These are phyloP conservation scores for Halophytophthora batemanensis DNA, from an alignment of 352 stramenopile genomes.

Conservation along the genomic window DNA sequence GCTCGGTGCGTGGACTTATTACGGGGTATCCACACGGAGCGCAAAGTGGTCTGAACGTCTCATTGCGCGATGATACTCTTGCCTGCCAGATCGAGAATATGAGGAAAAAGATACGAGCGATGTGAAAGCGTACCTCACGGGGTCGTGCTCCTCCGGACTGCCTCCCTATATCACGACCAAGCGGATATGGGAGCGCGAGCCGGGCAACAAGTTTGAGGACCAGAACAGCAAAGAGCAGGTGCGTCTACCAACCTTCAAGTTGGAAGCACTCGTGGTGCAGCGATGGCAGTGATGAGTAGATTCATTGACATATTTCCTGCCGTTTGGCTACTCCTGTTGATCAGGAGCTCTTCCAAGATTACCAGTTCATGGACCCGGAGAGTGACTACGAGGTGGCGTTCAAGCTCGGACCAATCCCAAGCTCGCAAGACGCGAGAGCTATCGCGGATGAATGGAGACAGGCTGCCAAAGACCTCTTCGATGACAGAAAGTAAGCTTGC, in stretches of 20 bases:
- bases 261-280: too few species aligned
- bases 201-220: slow-evolving; percentile 84
- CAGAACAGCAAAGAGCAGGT: slow-evolving; percentile 75
- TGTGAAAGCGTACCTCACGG: slow-evolving; percentile 50
- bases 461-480: slow-evolving; percentile 47
- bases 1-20: slow-evolving; percentile 29
- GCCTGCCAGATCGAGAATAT: slow-evolving; percentile 52
- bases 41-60: too few species aligned
- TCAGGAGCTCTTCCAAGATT: slow-evolving; percentile 84
- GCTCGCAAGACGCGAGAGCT: slow-evolving; percentile 32
- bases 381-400: slow-evolving; percentile 73
- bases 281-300: background rate
- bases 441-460: slow-evolving; percentile 68
- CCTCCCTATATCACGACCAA: slow-evolving; percentile 67
- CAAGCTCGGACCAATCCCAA: slow-evolving; percentile 62
- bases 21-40: background rate
- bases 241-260: too few species aligned
- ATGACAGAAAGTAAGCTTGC: slow-evolving; percentile 35
- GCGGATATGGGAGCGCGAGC: slow-evolving; percentile 66
- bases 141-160: slow-evolving; percentile 33
- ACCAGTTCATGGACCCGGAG: slow-evolving; percentile 78
- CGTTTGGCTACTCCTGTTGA: slow-evolving; percentile 6
- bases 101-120: slow-evolving; percentile 36
- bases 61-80: slow-evolving; percentile 4
- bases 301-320: background rate